These are phyloP conservation scores for Schizosaccharomyces japonicus DNA, from an alignment of 805 yeast genomes.

Conservation along the genomic window DNA sequence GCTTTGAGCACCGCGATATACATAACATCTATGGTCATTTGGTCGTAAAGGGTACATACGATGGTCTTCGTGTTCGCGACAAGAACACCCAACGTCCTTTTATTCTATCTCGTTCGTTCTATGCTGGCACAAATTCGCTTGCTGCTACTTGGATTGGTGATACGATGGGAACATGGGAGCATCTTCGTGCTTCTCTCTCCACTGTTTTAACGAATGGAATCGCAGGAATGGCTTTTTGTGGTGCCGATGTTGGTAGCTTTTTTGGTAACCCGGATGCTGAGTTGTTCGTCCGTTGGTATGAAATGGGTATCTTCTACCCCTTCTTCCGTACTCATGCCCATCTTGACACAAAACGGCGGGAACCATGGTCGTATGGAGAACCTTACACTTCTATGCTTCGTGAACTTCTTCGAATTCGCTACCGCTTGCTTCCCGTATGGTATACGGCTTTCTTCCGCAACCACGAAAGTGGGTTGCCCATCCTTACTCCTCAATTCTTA, in stretches of 20 bases:
- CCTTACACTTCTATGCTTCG: constrained; percentile 43
- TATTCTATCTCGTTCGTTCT: constrained; percentile 63
- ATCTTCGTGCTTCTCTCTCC: constrained; percentile 55
- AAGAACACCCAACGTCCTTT: constrained; percentile 38
- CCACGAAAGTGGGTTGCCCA: constrained; percentile 38
- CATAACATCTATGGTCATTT: constrained; percentile 71
- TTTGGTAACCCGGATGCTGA: constrained; percentile 74
- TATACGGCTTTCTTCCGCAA: constrained; percentile 59
- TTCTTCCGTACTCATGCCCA: constrained; percentile 94
- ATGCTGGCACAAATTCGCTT: constrained; percentile 73
- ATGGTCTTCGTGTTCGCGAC: constrained; percentile 34
- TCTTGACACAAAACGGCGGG: constrained; percentile 74
- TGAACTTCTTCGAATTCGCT: constrained; percentile 50
- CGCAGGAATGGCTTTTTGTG: constrained; percentile 75
- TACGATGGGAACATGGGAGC: constrained; percentile 81
- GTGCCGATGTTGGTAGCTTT: constrained; percentile 95
- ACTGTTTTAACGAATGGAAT: constrained; percentile 65
- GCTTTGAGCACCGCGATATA: constrained; percentile 73
- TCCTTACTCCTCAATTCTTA: constrained; percentile 20
- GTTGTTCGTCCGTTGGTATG: constrained; percentile 78
- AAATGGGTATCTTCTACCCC: constrained; percentile 87
- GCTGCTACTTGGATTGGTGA: constrained; percentile 98
- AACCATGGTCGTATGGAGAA: constrained; percentile 70
- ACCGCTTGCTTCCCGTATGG: constrained; percentile 48
- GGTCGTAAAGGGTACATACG: constrained; percentile 55